These are phyloP conservation scores for Priceomyces melissophilus DNA, from an alignment of 805 yeast species.

Conservation along the genomic window DNA sequence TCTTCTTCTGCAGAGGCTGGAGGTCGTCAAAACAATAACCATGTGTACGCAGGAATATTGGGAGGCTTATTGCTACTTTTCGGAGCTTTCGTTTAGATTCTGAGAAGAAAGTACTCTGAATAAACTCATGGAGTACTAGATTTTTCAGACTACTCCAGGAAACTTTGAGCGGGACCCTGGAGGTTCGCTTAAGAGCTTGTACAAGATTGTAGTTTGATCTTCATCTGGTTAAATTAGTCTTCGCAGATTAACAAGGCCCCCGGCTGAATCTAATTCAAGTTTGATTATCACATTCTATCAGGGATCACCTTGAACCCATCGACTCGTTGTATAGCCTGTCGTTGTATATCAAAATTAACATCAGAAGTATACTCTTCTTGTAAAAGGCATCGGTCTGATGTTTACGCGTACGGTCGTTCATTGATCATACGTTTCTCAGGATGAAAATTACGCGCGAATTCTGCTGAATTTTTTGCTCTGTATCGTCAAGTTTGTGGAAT, in stretches of 20 bases:
- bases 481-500: conserved; percentile 11
- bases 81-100: conserved; percentile 8
- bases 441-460: conserved; percentile 7
- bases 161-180: no score
- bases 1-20: conserved; percentile 12
- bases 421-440: not conserved
- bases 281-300: no score
- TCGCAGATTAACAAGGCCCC: no score
- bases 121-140: no score
- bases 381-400: not conserved
- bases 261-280: no score
- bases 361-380: not conserved
- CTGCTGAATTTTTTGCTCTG: conserved; percentile 8
- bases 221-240: no score
- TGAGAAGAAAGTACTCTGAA: not conserved
- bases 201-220: no score
- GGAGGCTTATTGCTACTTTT: conserved; percentile 13
- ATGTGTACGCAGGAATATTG: conserved; percentile 10
- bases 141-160: no score
- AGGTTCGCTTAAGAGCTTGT: no score
- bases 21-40: not conserved
- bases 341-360: no score
- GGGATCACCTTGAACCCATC: no score
- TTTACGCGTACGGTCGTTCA: conserved; percentile 2
- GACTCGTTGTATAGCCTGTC: no score